A percentile compares a stretch with the other conserved stretches of the same genome.
These are phyloP conservation scores for Cordyceps militaris DNA, from an alignment of 2,329 filamentous ascomycete species.

Conservation along the genomic window DNA sequence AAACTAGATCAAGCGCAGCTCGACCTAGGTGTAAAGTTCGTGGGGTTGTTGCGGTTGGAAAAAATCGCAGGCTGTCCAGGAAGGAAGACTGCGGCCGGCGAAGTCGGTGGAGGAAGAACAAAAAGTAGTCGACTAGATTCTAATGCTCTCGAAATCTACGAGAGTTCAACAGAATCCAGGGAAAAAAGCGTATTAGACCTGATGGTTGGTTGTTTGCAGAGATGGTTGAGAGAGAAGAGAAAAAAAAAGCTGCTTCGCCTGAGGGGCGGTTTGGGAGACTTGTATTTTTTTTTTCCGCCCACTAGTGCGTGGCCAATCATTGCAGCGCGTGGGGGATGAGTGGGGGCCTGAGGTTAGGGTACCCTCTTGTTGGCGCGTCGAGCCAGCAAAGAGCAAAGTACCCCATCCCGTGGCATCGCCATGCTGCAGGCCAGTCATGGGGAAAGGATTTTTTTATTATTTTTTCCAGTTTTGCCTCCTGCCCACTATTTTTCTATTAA, in stretches of 20 bases:
- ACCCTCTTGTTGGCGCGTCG: constrained; percentile 19
- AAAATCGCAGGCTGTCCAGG: constrained; percentile 31
- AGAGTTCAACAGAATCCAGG: constrained; percentile 37
- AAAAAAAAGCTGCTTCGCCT: constrained; percentile 32
- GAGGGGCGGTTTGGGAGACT: constrained; percentile 30
- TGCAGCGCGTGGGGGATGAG: constrained; percentile 1
- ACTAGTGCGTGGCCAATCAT: constrained; percentile 16
- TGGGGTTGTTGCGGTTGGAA: constrained; percentile 29
- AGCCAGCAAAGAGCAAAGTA: neutral
- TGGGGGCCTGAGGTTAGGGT: constrained; percentile 17
- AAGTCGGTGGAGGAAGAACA: constrained; percentile 17
- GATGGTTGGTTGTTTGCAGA: constrained; percentile 24
- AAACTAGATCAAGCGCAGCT: constrained; percentile 70
- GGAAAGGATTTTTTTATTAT: neutral
- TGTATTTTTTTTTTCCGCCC: constrained; percentile 29
- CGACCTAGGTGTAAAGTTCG: constrained; percentile 55
- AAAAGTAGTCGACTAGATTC: constrained; percentile 38
- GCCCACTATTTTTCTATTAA: neutral
- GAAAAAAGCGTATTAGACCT: constrained; percentile 26
- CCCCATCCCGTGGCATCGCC: neutral
- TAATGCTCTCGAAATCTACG: constrained; percentile 37
- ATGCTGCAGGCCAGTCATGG: neutral
- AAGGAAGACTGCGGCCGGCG: constrained; percentile 27
- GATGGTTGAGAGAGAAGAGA: constrained; percentile 21
- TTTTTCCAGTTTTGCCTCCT: neutral